A percentile compares a stretch with the other conserved stretches of the same genome.
Evolutionary conservation across 352 stramenopile genomes (phyloP).

Genomic region (Phytophthora megakarya): DNA sequence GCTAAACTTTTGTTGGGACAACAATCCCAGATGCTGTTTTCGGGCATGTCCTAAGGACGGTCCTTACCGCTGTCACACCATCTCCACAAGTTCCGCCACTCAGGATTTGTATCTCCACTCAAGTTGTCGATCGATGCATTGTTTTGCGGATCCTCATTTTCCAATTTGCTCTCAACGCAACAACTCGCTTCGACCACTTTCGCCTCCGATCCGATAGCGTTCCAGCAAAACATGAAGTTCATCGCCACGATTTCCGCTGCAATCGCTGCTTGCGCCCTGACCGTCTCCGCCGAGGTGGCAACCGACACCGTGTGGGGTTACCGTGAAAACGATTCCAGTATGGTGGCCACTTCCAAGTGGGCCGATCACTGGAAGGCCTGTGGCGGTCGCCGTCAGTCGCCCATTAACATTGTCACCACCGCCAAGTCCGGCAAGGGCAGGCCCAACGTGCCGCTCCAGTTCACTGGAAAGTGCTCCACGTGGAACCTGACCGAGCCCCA

Average conservation of each 20-base stretch:
- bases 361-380: conserved; percentile 27
- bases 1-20: conserved; percentile 3
- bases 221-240: conserved; percentile 36
- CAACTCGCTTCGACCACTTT: conserved; percentile 14
- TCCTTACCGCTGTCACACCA: conserved; percentile 8
- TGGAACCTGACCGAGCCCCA: conserved; percentile 40
- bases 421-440: conserved; percentile 11
- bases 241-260: conserved; percentile 23
- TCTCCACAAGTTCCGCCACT: conserved; percentile 20
- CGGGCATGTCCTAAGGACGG: too few species aligned
- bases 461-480: conserved; percentile 35
- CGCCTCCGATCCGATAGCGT: conserved; percentile 15
- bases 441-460: conserved; percentile 28
- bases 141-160: conserved; percentile 16
- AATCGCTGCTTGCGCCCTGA: conserved; percentile 19
- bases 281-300: conserved; percentile 17
- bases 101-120: conserved; percentile 15
- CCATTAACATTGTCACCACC: conserved; percentile 43
- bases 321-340: conserved; percentile 20
- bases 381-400: conserved; percentile 42
- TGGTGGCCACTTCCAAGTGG: conserved; percentile 39
- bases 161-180: conserved; percentile 27
- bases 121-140: conserved; percentile 12
- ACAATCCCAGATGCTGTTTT: conserved; percentile 15
- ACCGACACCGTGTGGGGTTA: conserved; percentile 40